Evolutionary conservation across 805 yeast genomes (phyloP).

Genomic region (Candida pini): DNA sequence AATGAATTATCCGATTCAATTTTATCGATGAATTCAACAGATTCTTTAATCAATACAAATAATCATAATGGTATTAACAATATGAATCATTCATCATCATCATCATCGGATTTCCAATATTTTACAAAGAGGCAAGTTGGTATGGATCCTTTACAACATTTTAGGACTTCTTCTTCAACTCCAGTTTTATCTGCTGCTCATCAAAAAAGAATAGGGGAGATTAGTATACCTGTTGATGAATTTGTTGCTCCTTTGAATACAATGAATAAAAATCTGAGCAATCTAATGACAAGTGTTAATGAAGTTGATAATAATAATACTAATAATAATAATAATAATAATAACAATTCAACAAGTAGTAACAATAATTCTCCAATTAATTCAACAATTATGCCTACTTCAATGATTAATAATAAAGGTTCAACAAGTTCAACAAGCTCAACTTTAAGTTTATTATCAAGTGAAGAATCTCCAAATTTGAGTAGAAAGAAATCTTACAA

Average conservation of each 20-base stretch:
- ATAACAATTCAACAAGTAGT: neutral
- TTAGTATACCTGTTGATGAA: slow-evolving; percentile 29
- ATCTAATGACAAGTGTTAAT: slow-evolving; percentile 19
- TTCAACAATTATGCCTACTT: neutral
- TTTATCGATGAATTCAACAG: slow-evolving; percentile 15
- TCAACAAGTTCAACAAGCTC: neutral
- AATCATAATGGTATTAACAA: neutral
- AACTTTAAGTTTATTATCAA: too few relatives aligned
- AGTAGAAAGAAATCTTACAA: neutral
- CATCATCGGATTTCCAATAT: slow-evolving; percentile 11
- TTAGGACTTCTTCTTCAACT: slow-evolving; percentile 17
- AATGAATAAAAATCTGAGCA: slow-evolving; percentile 29
- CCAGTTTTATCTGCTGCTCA: slow-evolving; percentile 6
- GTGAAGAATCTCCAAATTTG: neutral
- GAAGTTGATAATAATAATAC: slow-evolving; percentile 1
- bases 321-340: neutral
- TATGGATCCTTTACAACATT: slow-evolving; percentile 26
- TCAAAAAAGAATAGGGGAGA: slow-evolving; percentile 27
- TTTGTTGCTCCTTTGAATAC: slow-evolving; percentile 32
- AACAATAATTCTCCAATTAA: neutral
- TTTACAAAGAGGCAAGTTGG: slow-evolving; percentile 25
- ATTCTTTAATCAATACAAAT: too few relatives aligned
- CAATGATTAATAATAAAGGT: neutral
- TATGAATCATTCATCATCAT: neutral
- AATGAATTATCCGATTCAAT: slow-evolving; percentile 18